Percentiles rank a stretch among this genome's conserved stretches.
phyloP scores from a whole-genome alignment of 2,329 filamentous ascomycete species.

The Fusarium sp. region DNA sequence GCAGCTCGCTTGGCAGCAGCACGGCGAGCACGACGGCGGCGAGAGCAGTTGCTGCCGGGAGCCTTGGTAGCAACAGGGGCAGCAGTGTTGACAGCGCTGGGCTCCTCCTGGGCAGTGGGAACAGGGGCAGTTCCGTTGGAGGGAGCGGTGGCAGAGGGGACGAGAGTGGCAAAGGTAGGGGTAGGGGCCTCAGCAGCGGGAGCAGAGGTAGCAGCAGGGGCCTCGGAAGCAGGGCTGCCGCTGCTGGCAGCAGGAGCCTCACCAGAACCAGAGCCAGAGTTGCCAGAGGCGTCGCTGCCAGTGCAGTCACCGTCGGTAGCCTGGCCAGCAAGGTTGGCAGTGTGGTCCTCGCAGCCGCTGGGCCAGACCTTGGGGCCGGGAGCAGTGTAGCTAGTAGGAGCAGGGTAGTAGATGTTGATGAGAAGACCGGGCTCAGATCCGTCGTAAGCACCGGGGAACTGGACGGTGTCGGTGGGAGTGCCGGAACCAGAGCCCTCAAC shows the following conservation, averaged over 20 bases:
- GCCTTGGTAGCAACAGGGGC: constrained; percentile 27
- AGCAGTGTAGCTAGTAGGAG: constrained; percentile 45
- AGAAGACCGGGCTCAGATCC: constrained; percentile 48
- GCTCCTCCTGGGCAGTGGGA: constrained; percentile 4
- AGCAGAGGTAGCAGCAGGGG: constrained; percentile 1
- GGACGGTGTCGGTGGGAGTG: constrained; percentile 42
- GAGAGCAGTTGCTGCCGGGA: constrained; percentile 17
- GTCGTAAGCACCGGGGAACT: constrained; percentile 48
- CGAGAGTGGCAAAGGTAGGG: constrained; percentile 23
- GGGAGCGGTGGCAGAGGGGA: constrained; percentile 15
- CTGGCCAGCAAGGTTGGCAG: constrained; percentile 48
- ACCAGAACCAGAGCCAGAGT: constrained; percentile 25
- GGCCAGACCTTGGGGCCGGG: constrained; percentile 50
- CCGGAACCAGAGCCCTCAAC: constrained; percentile 46
- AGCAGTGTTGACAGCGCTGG: constrained; percentile 2
- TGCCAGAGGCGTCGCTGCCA: constrained; percentile 41
- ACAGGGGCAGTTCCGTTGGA: constrained; percentile 16
- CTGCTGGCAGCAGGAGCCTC: constrained; percentile 12
- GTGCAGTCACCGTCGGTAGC: constrained; percentile 51
- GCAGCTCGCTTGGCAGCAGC: constrained; percentile 29
- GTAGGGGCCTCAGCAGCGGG: constrained; percentile 10
- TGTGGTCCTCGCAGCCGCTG: constrained; percentile 50
- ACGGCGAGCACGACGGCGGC: constrained; percentile 28
- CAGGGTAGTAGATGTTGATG: constrained; percentile 51
- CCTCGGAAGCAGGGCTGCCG: constrained; percentile 12